These are phyloP conservation scores for Trichosphaerium sp. DNA, from an alignment of 78 protist genomes.

Conservation along the genomic window DNA sequence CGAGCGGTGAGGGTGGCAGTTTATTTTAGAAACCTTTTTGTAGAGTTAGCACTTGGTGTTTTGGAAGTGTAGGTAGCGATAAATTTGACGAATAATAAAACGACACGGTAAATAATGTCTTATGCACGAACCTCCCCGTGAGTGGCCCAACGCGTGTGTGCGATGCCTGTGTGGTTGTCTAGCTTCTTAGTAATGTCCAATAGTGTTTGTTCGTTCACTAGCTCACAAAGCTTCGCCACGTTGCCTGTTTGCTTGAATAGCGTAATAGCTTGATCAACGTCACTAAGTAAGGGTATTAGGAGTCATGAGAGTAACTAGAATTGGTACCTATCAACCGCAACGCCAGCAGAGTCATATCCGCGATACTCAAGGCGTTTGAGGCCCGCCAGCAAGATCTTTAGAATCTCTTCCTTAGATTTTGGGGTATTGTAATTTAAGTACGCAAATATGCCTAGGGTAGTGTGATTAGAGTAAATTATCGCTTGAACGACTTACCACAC, in stretches of 20 bases:
- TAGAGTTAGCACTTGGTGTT: too few relatives aligned
- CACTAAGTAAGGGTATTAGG: too few relatives aligned
- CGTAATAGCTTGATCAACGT: background rate
- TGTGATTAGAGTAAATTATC: background rate
- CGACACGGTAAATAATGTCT: too few relatives aligned
- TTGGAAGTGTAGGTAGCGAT: too few relatives aligned
- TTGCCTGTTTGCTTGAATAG: too few relatives aligned
- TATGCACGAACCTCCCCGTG: slow-evolving; percentile 77
- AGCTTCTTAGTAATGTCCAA: background rate
- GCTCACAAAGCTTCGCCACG: too few relatives aligned
- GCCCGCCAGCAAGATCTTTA: slow-evolving; percentile 34
- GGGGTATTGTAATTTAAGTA: slow-evolving; percentile 20
- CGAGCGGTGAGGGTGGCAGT: slow-evolving; percentile 64
- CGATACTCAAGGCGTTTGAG: slow-evolving; percentile 76
- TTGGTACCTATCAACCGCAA: slow-evolving; percentile 30
- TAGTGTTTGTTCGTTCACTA: too few relatives aligned
- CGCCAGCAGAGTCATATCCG: slow-evolving; percentile 89
- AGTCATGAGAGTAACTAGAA: background rate
- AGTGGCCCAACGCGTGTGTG: slow-evolving; percentile 94
- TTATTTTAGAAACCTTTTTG: background rate
- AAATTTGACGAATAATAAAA: too few relatives aligned
- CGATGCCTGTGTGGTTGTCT: slow-evolving; percentile 53
- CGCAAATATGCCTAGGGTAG: slow-evolving; percentile 50
- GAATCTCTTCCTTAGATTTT: background rate
- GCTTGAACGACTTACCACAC: background rate